Base-by-base conservation (phyloP, 1,139 yeast species). In the Sugiyamaella sp. region DNA sequence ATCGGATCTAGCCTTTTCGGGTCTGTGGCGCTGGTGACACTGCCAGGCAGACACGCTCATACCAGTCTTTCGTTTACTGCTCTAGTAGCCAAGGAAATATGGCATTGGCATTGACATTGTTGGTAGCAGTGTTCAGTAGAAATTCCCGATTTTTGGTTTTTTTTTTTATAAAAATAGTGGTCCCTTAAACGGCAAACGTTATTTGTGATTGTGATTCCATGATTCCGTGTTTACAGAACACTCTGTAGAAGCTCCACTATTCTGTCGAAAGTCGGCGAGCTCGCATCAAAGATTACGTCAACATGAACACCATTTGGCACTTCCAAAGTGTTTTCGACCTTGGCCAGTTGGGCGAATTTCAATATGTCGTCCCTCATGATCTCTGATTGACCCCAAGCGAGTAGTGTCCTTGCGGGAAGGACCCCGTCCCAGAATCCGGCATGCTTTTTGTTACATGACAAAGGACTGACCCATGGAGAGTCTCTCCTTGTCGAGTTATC, bases 321-420 rank as follows among this genome's bases (percentile, higher is more conserved):
- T 24, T 52, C 55, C n/a, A 52, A 25, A 6, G 49, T 17, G 9
- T 52, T 10, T 3, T 41, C 12, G 3, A 50, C 44, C n/a, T 47
- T 49, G 20, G 52, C 53, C 41, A 42, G 49, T 67, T 20, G 24
- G 4, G 51, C 46, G 38, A 43, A 93, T 66, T 86, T 78, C 29
- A 84, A 75, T 51, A 93, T 89, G 64, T 93, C 99, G 46, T 89
- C 96, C 61, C 85, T 84, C 63, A 93, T 76, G 3, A 85, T 76
- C 54, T 82, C 82, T 71, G 93, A 91, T 55, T 72, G 76, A 16
- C 79, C 79, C 52, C 66, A 68, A 35, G 73, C 62, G 35, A 68
- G 59, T 17, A 75, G 52, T n/a, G 71, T 71, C 17, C 67, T 62
- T 4, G 61, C 63, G 41, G 64, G 62, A 27, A 74, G 60, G 4